Conservation (phyloP, 306 rosid genomes). For the Cucumis melo region DNA sequence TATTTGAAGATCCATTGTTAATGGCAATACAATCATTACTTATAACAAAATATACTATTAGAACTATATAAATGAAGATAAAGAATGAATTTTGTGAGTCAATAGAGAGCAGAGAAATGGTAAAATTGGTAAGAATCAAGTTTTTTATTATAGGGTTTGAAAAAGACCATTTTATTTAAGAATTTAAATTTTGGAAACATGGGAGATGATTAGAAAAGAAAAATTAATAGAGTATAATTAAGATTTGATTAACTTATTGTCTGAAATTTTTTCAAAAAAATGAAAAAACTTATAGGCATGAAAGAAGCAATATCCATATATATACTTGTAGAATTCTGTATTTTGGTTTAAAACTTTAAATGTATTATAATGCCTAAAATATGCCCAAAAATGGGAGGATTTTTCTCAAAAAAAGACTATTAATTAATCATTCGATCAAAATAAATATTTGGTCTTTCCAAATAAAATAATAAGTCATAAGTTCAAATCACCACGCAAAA, state of each 20-base stretch:
- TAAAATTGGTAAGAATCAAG: not conserved
- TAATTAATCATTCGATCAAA: not conserved
- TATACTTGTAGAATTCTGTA: not conserved
- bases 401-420: not conserved
- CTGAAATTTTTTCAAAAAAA: no score
- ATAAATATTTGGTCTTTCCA: no score
- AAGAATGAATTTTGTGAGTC: not conserved
- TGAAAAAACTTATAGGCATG: not conserved
- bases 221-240: not conserved
- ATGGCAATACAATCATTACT: conserved; percentile 43
- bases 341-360: not conserved
- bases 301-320: not conserved
- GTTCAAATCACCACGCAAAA: no score
- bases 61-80: no score
- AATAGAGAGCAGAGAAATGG: not conserved
- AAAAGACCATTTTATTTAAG: not conserved
- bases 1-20: conserved; percentile 5
- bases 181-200: not conserved
- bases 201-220: not conserved
- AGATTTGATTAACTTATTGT: not conserved
- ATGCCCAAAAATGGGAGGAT: not conserved
- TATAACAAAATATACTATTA: not conserved
- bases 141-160: not conserved
- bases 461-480: no score
- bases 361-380: not conserved